phyloP scores from a whole-genome alignment of 371 early-diverging fungal species.

The Rhizoclosmatium hyalinum region DNA sequence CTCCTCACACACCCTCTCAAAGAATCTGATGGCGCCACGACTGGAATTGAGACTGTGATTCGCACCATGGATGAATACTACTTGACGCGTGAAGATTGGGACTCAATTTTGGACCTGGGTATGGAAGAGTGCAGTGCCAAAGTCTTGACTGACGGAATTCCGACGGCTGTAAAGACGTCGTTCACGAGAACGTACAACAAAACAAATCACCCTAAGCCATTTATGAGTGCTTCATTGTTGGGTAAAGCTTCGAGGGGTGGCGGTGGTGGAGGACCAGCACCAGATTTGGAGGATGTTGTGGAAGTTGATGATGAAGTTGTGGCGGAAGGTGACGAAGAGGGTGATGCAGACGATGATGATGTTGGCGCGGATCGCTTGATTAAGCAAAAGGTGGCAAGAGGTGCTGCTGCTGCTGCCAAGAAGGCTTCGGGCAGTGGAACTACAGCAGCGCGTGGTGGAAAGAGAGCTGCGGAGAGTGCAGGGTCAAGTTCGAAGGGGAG shows the following conservation, averaged over 20 bases:
- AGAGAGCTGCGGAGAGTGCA: conserved; percentile 10
- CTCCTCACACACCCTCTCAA: conserved; percentile 71
- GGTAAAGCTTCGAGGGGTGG: conserved; percentile 44
- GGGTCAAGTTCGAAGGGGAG: background rate
- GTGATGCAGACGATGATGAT: conserved; percentile 50
- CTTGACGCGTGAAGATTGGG: conserved; percentile 87
- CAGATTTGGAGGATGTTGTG: conserved; percentile 73
- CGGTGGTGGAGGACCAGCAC: conserved; percentile 32
- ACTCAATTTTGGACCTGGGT: conserved; percentile 81
- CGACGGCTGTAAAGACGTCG: conserved; percentile 74
- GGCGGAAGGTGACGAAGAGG: conserved; percentile 57
- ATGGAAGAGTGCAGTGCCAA: conserved; percentile 49
- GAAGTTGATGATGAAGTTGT: conserved; percentile 68
- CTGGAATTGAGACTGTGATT: conserved; percentile 75
- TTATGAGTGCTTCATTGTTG: conserved; percentile 54
- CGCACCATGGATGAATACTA: conserved; percentile 88
- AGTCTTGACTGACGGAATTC: conserved; percentile 66
- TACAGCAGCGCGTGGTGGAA: conserved; percentile 9
- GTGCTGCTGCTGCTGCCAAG: conserved; percentile 1
- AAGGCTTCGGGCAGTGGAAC: background rate
- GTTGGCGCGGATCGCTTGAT: conserved; percentile 53
- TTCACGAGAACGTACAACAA: conserved; percentile 88
- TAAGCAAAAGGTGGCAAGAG: conserved; percentile 33
- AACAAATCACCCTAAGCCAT: conserved; percentile 74
- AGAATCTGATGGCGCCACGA: conserved; percentile 56